Evolutionary conservation across 2,329 filamentous ascomycete genomes (phyloP), one percentile per base, ranked within the genome.

Genomic region (Penicillium sp.): DNA sequence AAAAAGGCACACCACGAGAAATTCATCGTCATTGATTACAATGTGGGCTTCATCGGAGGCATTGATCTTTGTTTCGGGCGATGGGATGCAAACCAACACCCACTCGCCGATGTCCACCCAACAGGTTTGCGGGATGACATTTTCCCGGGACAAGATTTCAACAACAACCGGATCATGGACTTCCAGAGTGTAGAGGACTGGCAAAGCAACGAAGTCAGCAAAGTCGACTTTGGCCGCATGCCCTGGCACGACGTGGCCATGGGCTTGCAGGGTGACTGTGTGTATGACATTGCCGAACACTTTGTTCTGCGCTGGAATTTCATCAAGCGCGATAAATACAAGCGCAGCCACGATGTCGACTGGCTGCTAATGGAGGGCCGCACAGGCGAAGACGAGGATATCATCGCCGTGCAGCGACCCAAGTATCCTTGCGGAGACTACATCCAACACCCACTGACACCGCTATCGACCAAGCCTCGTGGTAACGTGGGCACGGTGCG

Each of bases 161-260:
- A 97, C 75, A 97, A 97, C 75, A 97, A 96, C 72, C 86, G 93
- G 38, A 87, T 97, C 65, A 90, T 96, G 88, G 94, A 99, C 69
- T 99, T 97, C 72, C 83, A 97, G 66, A 89, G 88, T 33, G 94
- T 97, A 1, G 75, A 90, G 31, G 88, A 97, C 70, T 97, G 93
- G 93, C 91, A 94, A 74, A 85, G 88, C 49, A 97, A 99, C 64
- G 91, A 96, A 72, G 79, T 97, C 16, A 91, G 87, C 73, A 97
- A 97, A 76, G 87, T 89, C 3, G 91, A 96, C 48, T 95, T 88
- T 67, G 92, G 92, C 8, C 88, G 94, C 31, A 97, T 99, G 94
- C 93, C 93, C 0, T 99, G 94, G 94, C 92, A 97, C 70, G 94
- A 99, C 72, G 92, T 97, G 3, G 83, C 90, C 10, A 95, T 97